Evolutionary conservation across 2,329 filamentous ascomycete species (phyloP), one percentile per base, ranked within the genome.

Genomic region (Nemania sp.): DNA sequence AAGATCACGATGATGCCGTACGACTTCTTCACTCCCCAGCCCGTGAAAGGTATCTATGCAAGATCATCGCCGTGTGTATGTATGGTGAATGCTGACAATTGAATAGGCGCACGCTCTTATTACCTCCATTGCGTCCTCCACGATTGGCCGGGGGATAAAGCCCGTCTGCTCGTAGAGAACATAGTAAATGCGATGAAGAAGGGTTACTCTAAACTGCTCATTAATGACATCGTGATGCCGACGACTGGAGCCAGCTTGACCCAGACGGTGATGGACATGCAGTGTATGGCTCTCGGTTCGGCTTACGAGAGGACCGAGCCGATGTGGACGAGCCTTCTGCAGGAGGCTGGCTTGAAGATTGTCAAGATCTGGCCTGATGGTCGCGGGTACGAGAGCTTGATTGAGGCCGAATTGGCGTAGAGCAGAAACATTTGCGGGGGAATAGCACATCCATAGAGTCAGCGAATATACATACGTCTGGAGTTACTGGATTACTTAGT

Each of bases 211-310:
- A 80, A 82, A 58, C 52, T 85, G 8, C 69, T 85, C 26, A 77
- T 85, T 47, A 80, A 82, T 41, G 82, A 85, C 54, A 78, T 78
- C 63, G 73, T 82, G 0, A 73, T 84, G 18, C 79, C 80, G 5
- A 78, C 79, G 13, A 75, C 64, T 1, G 75, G 74, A 1, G 77
- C 82, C 5, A 76, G 74, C n/a, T 56, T 66, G 27, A 62, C 51
- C 10, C 70, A 72, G 38, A 58, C 70, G 7, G 41, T 32, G 2
- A 60, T 72, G 62, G 73, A 74, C 52, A 35, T 69, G 38, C 62
- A 62, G 27, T 62, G 71, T 64, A 70, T 73, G 73, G 38, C 62
- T 18, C 20, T 70, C 11, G 26, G 70, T 8, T 70, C 70, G 1
- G 66, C 67, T 13, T 58, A 61, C 10, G 71, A 74, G 59, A 67